phyloP scores from a whole-genome alignment of 2,329 filamentous ascomycete genomes.

The Macrophomina tecta region DNA sequence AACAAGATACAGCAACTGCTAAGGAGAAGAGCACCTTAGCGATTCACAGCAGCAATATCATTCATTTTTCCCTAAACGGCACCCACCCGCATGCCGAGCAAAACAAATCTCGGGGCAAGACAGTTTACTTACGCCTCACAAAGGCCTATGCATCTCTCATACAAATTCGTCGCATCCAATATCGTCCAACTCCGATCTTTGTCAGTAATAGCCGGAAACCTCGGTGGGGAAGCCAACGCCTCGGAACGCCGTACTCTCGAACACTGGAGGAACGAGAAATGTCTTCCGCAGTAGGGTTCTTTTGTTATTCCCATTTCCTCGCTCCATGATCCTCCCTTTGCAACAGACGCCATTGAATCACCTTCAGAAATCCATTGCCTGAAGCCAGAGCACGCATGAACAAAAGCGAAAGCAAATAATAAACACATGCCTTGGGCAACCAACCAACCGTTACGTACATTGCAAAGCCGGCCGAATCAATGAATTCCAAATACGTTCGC shows the following conservation, averaged over 20 bases:
- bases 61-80: background rate
- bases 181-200: background rate
- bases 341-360: background rate
- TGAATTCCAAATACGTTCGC: background rate
- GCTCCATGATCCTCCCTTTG: background rate
- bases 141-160: background rate
- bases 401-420: background rate
- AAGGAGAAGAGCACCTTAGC: background rate
- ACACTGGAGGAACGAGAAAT: background rate
- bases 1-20: background rate
- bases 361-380: background rate
- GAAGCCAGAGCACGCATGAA: background rate
- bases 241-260: slow-evolving; percentile 1
- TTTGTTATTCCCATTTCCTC: background rate
- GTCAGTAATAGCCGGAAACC: background rate
- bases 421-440: background rate
- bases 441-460: background rate
- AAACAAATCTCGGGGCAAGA: too few species aligned
- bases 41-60: background rate
- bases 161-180: background rate
- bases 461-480: background rate
- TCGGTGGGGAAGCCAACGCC: background rate
- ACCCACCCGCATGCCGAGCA: background rate
- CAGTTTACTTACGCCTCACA: background rate
- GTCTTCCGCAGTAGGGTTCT: background rate